These are phyloP conservation scores for Fusarium nanum DNA, from an alignment of 2,329 filamentous ascomycete species.

Conservation along the genomic window DNA sequence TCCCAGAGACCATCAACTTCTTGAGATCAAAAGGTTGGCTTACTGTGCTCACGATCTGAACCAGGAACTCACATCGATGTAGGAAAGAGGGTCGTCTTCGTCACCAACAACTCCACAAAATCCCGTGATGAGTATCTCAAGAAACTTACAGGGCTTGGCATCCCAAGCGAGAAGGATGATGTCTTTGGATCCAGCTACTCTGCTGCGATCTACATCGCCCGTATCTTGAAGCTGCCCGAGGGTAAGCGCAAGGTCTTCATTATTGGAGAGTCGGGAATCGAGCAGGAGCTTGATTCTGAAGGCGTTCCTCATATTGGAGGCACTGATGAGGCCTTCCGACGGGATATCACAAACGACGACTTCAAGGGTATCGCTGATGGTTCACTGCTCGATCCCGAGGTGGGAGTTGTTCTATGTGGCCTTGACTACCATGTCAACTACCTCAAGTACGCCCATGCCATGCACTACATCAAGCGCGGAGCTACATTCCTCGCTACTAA, in stretches of 20 bases:
- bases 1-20: slow-evolving; percentile 86
- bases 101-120: slow-evolving; percentile 99
- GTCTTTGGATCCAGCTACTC: slow-evolving; percentile 97
- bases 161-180: slow-evolving; percentile 84
- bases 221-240: slow-evolving; percentile 82
- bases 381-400: slow-evolving; percentile 83
- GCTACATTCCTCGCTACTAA: slow-evolving; percentile 94
- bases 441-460: slow-evolving; percentile 85
- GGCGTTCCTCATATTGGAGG: slow-evolving; percentile 85
- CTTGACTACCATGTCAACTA: slow-evolving; percentile 97
- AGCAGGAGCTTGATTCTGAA: slow-evolving; percentile 86
- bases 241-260: slow-evolving; percentile 95
- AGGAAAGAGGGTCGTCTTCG: slow-evolving; percentile 95
- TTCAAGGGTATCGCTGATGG: slow-evolving; percentile 82
- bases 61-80: slow-evolving; percentile 11
- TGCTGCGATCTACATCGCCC: slow-evolving; percentile 92
- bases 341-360: slow-evolving; percentile 84
- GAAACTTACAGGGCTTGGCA: slow-evolving; percentile 85
- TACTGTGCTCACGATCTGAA: not conserved
- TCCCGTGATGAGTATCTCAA: slow-evolving; percentile 91
- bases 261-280: slow-evolving; percentile 90
- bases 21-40: slow-evolving; percentile 79
- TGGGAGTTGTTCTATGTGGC: slow-evolving; percentile 88
- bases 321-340: slow-evolving; percentile 80
- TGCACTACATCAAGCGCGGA: slow-evolving; percentile 85